Evolutionary conservation across 805 yeast genomes (phyloP), one percentile per base, ranked within the genome.

Genomic region (Saccharomycopsis vini): DNA sequence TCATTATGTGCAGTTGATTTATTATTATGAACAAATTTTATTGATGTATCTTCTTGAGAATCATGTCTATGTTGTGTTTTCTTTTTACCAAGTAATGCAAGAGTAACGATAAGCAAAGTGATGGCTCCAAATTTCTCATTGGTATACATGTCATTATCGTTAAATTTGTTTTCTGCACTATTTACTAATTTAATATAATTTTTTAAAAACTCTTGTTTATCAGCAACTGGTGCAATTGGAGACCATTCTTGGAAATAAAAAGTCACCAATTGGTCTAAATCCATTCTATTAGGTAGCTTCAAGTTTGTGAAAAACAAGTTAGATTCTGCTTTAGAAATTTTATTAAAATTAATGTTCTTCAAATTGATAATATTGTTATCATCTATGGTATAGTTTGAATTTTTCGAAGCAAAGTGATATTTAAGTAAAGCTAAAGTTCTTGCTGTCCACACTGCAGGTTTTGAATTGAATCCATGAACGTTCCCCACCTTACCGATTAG

Each of bases 161-260:
- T 53, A 51, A 67, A 69, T 40, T 62, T 58, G 23, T 54, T 43
- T 48, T 76, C 81, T 23, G 77, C 54, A 15, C 75, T 61, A 38
- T 64, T 62, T 19, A 64, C 62, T 38, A 79, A 68, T 22, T 60
- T 62, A 22, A 67, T 53, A 56, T 83, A 86, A 50, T 76, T 75
- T 19, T 66, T 63, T 56, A 81, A 66, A 54, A 88, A 88, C n/a
- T 76, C 70, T 35, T 73, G 73, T 50, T 77, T 76, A 57, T 84
- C 85, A 42, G 88, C 56, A 13, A 85, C 67, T 0, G 95, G 94
- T 19, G 80, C 66, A 4, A 76, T 61, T 21, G 73, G 68, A 23
- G 83, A 80, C 95, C 95, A 88, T 46, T 81, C 80, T 49, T 76
- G 78, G 61, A 86, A 87, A 56, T 73, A 88, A 3, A 76, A 57